Percentiles rank a stretch among this genome's conserved stretches.
These are phyloP conservation scores for Ustilago cynodontis DNA, from an alignment of 1,284 basidiomycete species.

Conservation along the genomic window DNA sequence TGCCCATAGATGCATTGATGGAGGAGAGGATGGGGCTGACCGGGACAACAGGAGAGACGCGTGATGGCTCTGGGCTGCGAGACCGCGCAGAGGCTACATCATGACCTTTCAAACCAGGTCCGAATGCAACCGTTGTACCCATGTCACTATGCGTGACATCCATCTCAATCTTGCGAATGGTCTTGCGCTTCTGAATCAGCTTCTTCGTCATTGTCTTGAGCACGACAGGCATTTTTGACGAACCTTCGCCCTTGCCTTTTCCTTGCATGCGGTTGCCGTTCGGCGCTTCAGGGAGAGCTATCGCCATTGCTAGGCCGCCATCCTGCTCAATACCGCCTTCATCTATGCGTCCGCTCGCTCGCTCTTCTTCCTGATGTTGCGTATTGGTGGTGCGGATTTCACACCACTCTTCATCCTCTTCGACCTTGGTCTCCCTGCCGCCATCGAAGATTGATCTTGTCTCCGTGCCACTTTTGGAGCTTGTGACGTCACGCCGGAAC, in stretches of 20 bases:
- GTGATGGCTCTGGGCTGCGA: slow-evolving; percentile 10
- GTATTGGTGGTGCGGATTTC: slow-evolving; percentile 43
- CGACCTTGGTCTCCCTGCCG: slow-evolving; percentile 39
- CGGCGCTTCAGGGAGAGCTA: slow-evolving; percentile 32
- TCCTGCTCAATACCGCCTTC: background rate
- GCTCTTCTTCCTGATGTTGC: background rate
- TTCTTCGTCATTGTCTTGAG: slow-evolving; percentile 72
- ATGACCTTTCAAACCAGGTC: background rate
- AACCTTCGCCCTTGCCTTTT: slow-evolving; percentile 4
- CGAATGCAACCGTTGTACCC: background rate
- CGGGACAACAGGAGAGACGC: background rate
- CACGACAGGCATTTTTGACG: slow-evolving; percentile 71
- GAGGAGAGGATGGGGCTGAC: slow-evolving; percentile 27
- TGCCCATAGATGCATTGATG: slow-evolving; percentile 11
- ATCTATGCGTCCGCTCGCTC: too few species aligned
- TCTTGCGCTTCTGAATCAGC: slow-evolving; percentile 71
- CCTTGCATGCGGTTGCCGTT: slow-evolving; percentile 23
- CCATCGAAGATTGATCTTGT: slow-evolving; percentile 46
- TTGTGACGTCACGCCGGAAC: slow-evolving; percentile 44
- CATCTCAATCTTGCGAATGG: slow-evolving; percentile 65
- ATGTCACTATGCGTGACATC: slow-evolving; percentile 33
- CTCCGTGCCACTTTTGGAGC: slow-evolving; percentile 38
- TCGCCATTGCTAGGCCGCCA: background rate
- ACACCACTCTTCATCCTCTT: slow-evolving; percentile 55
- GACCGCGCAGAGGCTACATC: background rate